Percentiles rank a stretch among this genome's conserved stretches.
phyloP scores from a whole-genome alignment of 2,329 filamentous ascomycete species.

The Fusarium agapanthi region DNA sequence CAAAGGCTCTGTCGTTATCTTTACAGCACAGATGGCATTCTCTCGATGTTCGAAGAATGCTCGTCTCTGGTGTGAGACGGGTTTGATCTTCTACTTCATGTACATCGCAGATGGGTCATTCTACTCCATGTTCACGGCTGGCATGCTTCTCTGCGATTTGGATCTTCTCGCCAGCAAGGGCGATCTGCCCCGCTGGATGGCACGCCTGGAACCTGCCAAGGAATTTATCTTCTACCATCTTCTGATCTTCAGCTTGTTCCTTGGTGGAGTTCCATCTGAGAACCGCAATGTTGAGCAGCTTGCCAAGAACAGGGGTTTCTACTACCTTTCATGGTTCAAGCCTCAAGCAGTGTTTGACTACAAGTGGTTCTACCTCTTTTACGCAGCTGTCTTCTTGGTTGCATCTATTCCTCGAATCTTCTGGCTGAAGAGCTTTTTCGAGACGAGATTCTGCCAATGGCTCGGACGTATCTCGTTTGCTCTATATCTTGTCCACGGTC shows the following conservation, averaged over 20 bases:
- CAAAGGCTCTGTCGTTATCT: constrained; percentile 70
- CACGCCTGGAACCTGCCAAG: constrained; percentile 57
- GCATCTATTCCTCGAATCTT: constrained; percentile 64
- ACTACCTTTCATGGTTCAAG: constrained; percentile 67
- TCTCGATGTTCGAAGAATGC: constrained; percentile 63
- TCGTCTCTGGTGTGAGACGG: constrained; percentile 62
- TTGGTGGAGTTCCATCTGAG: constrained; percentile 68
- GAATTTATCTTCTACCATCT: constrained; percentile 61
- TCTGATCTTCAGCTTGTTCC: constrained; percentile 61
- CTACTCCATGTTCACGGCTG: constrained; percentile 66
- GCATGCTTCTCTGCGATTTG: constrained; percentile 70
- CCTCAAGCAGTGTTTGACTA: constrained; percentile 72
- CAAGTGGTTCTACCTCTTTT: constrained; percentile 75
- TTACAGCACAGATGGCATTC: constrained; percentile 65
- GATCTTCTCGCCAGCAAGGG: constrained; percentile 62
- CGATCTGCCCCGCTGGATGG: constrained; percentile 61
- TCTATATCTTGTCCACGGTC: constrained; percentile 72
- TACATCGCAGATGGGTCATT: constrained; percentile 73
- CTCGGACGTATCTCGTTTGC: constrained; percentile 70
- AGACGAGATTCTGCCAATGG: constrained; percentile 66
- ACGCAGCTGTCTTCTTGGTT: constrained; percentile 66
- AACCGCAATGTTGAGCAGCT: constrained; percentile 59
- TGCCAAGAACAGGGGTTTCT: constrained; percentile 66
- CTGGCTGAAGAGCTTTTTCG: constrained; percentile 67
- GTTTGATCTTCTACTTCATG: constrained; percentile 70